A percentile compares a stretch with the other conserved stretches of the same genome.
phyloP scores from a whole-genome alignment of 2,329 filamentous ascomycete species.

The Aspergillus sp. region DNA sequence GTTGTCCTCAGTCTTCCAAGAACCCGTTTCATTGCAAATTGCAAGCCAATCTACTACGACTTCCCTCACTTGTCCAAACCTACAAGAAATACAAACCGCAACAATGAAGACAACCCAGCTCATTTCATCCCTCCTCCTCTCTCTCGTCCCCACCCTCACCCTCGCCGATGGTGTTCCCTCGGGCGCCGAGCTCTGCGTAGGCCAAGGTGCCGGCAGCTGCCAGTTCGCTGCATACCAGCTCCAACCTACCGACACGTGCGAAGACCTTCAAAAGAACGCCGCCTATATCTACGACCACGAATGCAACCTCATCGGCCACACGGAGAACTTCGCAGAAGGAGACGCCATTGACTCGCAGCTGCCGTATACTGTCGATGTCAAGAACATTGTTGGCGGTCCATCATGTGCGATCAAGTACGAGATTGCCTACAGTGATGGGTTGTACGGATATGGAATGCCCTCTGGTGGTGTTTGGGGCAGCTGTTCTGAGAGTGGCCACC shows the following conservation, averaged over 20 bases:
- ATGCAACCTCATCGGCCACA: background rate
- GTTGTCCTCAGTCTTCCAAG: too few species aligned
- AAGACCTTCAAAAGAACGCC: background rate
- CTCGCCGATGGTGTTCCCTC: background rate
- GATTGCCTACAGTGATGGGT: background rate
- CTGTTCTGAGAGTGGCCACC: background rate
- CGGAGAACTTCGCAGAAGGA: background rate
- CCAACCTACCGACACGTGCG: background rate
- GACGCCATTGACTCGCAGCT: background rate
- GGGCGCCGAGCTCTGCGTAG: background rate
- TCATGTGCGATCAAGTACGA: background rate
- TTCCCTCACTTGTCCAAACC: background rate
- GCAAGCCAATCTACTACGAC: too few species aligned
- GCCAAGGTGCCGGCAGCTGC: background rate
- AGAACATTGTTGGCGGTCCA: background rate
- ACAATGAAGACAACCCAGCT: too few species aligned
- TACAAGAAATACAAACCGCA: background rate
- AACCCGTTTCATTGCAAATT: too few species aligned
- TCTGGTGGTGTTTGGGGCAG: background rate
- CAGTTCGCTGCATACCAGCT: background rate
- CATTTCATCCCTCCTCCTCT: background rate
- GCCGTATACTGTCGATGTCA: background rate
- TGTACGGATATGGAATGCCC: background rate
- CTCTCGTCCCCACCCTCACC: background rate
- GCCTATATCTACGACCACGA: background rate